Evolutionary conservation across 1,284 basidiomycete species (phyloP).

Genomic region (Neotropicomus parvogracilis): DNA sequence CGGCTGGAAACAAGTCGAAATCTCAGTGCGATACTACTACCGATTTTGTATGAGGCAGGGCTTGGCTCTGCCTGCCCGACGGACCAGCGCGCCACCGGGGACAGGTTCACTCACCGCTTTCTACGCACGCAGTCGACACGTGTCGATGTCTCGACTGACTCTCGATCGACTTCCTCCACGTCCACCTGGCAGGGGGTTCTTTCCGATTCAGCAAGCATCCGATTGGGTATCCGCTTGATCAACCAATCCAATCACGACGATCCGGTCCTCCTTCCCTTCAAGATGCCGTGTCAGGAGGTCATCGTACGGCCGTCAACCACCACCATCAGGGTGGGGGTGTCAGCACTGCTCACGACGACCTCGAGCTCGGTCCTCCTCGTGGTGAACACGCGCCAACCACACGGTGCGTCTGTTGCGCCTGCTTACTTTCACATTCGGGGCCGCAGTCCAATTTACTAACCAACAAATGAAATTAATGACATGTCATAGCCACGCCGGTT

Average conservation of each 20-base stretch:
- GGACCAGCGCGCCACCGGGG: not conserved
- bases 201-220: not conserved
- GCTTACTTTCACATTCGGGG: constrained; percentile 10
- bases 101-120: not conserved
- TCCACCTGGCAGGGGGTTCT: not conserved
- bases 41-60: too few relatives aligned
- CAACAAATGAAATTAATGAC: constrained; percentile 1
- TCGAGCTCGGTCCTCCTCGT: constrained; percentile 11
- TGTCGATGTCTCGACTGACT: not conserved
- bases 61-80: not conserved
- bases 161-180: constrained; percentile 1
- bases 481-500: not conserved
- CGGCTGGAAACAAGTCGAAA: not conserved
- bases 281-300: not conserved
- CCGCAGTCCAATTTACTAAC: constrained; percentile 22
- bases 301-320: not conserved
- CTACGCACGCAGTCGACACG: not conserved
- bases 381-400: constrained; percentile 18
- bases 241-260: not conserved
- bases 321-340: not conserved
- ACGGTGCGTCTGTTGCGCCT: constrained; percentile 2
- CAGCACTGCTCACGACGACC: not conserved
- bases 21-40: not conserved
- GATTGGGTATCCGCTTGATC: not conserved
- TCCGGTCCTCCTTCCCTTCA: too few relatives aligned